phyloP scores from a whole-genome alignment of 257 asterid species.

The Solanum corneliomulleri region DNA sequence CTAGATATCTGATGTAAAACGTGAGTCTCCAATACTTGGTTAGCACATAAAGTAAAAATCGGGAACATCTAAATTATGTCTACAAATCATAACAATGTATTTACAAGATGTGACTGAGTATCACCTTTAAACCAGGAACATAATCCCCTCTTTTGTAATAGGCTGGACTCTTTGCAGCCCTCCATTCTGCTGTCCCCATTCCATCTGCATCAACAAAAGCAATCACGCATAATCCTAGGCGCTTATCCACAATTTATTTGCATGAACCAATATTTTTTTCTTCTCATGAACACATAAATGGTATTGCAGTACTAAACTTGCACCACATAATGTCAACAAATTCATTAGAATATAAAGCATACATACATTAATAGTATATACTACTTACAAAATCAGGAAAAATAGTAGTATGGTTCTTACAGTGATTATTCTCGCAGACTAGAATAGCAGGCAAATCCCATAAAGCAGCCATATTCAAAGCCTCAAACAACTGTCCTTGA shows the following conservation, averaged over 20 bases:
- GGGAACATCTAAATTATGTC: neutral
- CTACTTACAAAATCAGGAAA: neutral
- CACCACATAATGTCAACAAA: neutral
- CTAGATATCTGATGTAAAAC: neutral
- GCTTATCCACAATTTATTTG: neutral
- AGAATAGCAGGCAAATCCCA: slow-evolving; percentile 93
- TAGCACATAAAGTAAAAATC: neutral
- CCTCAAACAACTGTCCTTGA: slow-evolving; percentile 98
- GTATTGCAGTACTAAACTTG: neutral
- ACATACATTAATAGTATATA: neutral
- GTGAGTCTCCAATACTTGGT: neutral
- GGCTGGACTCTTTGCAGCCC: slow-evolving; percentile 92
- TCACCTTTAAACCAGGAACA: slow-evolving; percentile 94
- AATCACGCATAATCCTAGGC: neutral
- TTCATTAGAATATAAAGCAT: neutral
- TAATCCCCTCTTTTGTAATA: slow-evolving; percentile 99
- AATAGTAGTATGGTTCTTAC: slow-evolving; percentile 27
- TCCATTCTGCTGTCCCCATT: slow-evolving; percentile 99
- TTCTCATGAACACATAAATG: neutral
- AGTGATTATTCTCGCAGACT: slow-evolving; percentile 98
- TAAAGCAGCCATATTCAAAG: slow-evolving; percentile 89
- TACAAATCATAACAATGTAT: neutral
- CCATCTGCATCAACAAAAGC: slow-evolving; percentile 52
- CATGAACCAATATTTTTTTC: neutral
- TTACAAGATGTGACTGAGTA: neutral